Percentiles rank a stretch among this genome's conserved stretches.
Evolutionary conservation across 2,329 filamentous ascomycete species (phyloP).

Genomic region (Didymosphaeria variabile): DNA sequence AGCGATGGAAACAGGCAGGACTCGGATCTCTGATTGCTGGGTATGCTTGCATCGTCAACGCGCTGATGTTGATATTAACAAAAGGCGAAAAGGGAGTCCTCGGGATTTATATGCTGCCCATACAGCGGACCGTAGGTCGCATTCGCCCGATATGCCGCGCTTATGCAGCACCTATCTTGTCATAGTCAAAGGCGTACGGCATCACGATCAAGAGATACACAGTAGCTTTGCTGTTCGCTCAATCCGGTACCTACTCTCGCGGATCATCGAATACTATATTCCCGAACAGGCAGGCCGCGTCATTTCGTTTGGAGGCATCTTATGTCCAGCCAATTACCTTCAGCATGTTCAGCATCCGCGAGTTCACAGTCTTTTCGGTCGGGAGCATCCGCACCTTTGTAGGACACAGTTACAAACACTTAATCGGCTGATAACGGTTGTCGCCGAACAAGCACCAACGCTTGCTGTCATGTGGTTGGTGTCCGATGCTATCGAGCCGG

Average conservation of each 20-base stretch:
- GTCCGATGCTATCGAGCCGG: neutral
- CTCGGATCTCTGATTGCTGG: neutral
- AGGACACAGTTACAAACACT: neutral
- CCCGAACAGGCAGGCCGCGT: conserved; percentile 5
- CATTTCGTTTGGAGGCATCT: neutral
- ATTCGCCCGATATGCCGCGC: neutral
- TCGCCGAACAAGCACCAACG: neutral
- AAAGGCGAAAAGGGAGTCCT: neutral
- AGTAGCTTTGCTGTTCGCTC: neutral
- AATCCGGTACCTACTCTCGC: neutral
- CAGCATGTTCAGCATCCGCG: neutral
- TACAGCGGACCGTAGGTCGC: neutral
- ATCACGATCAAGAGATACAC: neutral
- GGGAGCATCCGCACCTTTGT: neutral
- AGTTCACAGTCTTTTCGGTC: neutral
- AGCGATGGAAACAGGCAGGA: neutral
- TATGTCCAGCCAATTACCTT: neutral
- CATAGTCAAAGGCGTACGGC: neutral
- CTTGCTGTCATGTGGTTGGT: neutral
- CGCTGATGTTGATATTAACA: neutral
- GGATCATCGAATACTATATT: neutral
- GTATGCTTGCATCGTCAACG: neutral
- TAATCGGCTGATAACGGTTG: conserved; percentile 3
- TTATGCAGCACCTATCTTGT: neutral
- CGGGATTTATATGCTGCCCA: neutral